Conservation (phyloP, 2,329 filamentous ascomycete species). For the Diaporthe aspalathi region DNA sequence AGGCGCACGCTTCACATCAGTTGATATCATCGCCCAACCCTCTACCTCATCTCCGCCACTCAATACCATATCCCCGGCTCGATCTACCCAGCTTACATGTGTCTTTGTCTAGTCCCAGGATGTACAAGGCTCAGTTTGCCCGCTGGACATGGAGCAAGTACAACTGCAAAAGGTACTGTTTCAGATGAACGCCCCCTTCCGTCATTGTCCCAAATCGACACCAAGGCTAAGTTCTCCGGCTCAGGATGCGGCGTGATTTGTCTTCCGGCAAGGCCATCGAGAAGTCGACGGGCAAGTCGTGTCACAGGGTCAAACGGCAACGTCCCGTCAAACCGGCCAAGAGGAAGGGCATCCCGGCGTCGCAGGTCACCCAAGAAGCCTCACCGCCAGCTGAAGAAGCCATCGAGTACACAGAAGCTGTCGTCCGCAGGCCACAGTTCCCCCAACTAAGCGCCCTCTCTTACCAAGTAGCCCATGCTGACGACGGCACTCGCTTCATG, state of each 20-base stretch:
- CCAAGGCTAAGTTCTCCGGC: not conserved
- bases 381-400: slow-evolving; percentile 3
- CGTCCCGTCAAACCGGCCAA: slow-evolving; percentile 7
- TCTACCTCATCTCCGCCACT: no score
- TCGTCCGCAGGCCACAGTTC: not conserved
- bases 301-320: slow-evolving; percentile 37
- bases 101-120: slow-evolving; percentile 33
- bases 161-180: slow-evolving; percentile 38
- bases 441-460: slow-evolving; percentile 23
- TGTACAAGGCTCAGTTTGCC: slow-evolving; percentile 41
- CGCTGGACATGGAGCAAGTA: slow-evolving; percentile 41
- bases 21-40: no score
- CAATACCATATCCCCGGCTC: not conserved
- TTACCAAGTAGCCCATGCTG: slow-evolving; percentile 35
- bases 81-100: not conserved
- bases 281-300: slow-evolving; percentile 41
- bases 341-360: slow-evolving; percentile 1
- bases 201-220: not conserved
- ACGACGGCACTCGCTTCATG: slow-evolving; percentile 35
- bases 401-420: not conserved
- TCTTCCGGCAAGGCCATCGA: slow-evolving; percentile 39
- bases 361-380: not conserved
- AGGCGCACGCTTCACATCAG: not conserved
- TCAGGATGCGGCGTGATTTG: slow-evolving; percentile 36
- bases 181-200: not conserved